Evolutionary conservation across 345 rosid species (phyloP).

Genomic region (Sapria himalayana): DNA sequence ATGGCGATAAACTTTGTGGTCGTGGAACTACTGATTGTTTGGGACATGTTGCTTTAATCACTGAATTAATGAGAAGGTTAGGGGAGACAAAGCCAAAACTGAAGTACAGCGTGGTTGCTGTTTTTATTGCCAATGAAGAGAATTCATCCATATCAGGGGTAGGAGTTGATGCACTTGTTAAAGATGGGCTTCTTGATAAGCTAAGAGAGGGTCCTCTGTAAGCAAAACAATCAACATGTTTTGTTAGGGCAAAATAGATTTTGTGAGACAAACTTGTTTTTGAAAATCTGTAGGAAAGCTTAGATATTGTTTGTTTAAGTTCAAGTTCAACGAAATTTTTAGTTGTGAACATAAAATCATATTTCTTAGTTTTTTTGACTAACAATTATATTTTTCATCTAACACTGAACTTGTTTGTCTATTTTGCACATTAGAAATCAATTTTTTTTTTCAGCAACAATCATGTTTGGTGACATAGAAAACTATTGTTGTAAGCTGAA

Average conservation of each 20-base stretch:
- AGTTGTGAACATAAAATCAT: too few species aligned
- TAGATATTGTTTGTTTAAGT: too few species aligned
- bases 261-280: too few species aligned
- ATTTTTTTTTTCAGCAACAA: too few species aligned
- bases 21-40: slow-evolving; percentile 98
- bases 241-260: not conserved
- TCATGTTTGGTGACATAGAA: too few species aligned
- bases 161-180: slow-evolving; percentile 74
- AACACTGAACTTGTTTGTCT: too few species aligned
- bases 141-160: slow-evolving; percentile 70
- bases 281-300: too few species aligned
- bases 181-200: slow-evolving; percentile 58
- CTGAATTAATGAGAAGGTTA: slow-evolving; percentile 70
- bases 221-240: slow-evolving; percentile 9
- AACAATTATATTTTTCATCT: too few species aligned
- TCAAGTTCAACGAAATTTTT: too few species aligned
- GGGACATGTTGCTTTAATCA: slow-evolving; percentile 85
- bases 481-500: too few species aligned
- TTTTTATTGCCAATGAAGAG: slow-evolving; percentile 88
- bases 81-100: slow-evolving; percentile 61
- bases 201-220: slow-evolving; percentile 88
- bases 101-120: slow-evolving; percentile 63
- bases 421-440: too few species aligned
- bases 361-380: too few species aligned
- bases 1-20: slow-evolving; percentile 78